Base-by-base conservation (phyloP, 2,329 filamentous ascomycete genomes). In the Emergomyces pasteurianus region DNA sequence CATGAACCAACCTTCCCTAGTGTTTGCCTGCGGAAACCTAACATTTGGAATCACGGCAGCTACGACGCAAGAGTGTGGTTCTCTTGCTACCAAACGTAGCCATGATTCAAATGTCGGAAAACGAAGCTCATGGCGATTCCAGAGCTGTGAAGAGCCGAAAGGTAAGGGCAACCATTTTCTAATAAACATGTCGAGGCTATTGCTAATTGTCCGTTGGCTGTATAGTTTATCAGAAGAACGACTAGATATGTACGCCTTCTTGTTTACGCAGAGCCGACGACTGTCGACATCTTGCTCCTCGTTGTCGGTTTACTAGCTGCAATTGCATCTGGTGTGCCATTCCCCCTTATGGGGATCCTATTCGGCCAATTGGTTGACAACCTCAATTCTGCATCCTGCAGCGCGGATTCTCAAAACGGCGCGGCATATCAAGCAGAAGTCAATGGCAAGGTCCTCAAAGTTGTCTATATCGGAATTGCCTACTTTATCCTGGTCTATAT, bases 381-480 rank as follows among this genome's bases (percentile, higher is more conserved):
- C 14, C 59, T 72, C 43, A 72, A 71, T 60, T 65, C 65, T 23
- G 62, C 65, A 21, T 67, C 63, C n/a, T 69, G 67, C 58, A 60
- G 59, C 47, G 23, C 49, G 1, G 55, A 56, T 14, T 36, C 58
- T 12, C 31, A 43, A 36, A 47, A 21, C 10, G 58, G 31, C 8
- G 23, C 34, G 50, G 68, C 40, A 38, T 73, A 78, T 47, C 74
- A 81, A 61, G 64, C 68, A 42, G 70, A 70, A 43, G 78, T 85
- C 63, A 80, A 82, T 67, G 68, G 75, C 38, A 85, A 83, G 67
- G 78, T 86, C 42, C 65, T 71, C 66, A 79, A 63, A 49, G 72
- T 86, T 34, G 79, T 84, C 28, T 84, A 83, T 68, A 78, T 86
- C 38, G 81, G 80, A 53, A 79, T 84, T 53, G 83, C 78, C 52